These are phyloP conservation scores for Penicillium oxalicum DNA, from an alignment of 2,329 filamentous ascomycete genomes.

Conservation along the genomic window DNA sequence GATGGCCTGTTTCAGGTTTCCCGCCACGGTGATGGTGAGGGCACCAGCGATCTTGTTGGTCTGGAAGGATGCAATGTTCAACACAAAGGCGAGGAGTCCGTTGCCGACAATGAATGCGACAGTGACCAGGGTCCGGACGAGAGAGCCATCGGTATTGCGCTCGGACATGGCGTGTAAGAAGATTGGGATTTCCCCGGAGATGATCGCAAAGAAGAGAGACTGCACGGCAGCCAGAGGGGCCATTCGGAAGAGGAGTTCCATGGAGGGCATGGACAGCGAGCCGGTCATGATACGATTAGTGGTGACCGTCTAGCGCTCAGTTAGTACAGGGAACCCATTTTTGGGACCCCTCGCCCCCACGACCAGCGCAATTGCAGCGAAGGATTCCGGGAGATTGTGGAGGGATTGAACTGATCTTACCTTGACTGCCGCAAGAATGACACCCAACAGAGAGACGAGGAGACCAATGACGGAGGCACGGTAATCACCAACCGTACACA, in stretches of 20 bases:
- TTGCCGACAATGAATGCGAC: conserved; percentile 10
- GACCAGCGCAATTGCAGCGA: too few species aligned
- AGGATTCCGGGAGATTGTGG: too few species aligned
- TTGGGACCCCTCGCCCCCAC: too few species aligned
- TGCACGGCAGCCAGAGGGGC: conserved; percentile 12
- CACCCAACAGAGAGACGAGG: conserved; percentile 9
- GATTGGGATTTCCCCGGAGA: conserved; percentile 10
- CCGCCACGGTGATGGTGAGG: conserved; percentile 13
- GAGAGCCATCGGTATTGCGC: conserved; percentile 2
- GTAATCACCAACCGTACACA: conserved; percentile 13
- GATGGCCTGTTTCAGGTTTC: conserved; percentile 13
- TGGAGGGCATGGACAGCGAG: conserved; percentile 11
- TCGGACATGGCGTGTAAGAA: conserved; percentile 9
- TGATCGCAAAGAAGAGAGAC: conserved; percentile 8
- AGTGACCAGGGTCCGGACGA: conserved; percentile 2
- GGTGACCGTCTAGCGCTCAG: conserved; percentile 7
- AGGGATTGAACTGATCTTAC: neutral
- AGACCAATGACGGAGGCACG: conserved; percentile 9
- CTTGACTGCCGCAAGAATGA: conserved; percentile 14
- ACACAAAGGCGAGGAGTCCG: conserved; percentile 11
- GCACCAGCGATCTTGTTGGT: conserved; percentile 14
- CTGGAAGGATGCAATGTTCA: conserved; percentile 15
- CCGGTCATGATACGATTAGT: conserved; percentile 16
- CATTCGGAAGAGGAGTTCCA: conserved; percentile 16
- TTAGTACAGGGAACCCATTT: neutral